Evolutionary conservation across 768 basidiomycete genomes (phyloP).

Genomic region (Aureoboletus auriporus): DNA sequence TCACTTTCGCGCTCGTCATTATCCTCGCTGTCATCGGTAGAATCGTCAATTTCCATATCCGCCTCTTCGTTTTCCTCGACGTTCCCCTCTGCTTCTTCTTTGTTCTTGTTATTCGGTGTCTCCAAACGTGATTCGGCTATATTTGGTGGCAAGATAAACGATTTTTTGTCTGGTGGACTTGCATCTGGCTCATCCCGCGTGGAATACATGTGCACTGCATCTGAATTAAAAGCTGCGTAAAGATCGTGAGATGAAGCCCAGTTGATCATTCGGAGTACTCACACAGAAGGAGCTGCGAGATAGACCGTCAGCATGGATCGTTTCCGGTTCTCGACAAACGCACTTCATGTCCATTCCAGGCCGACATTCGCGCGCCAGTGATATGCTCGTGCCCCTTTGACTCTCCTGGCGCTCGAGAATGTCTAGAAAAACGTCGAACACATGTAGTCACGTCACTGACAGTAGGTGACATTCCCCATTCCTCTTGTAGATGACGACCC

Average conservation of each 20-base stretch:
- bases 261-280: slow-evolving; percentile 23
- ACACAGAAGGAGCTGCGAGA: slow-evolving; percentile 59
- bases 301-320: slow-evolving; percentile 8
- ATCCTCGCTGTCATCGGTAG: slow-evolving; percentile 27
- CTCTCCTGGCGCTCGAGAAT: slow-evolving; percentile 32
- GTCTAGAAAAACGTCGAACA: slow-evolving; percentile 73
- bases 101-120: neutral
- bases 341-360: slow-evolving; percentile 73
- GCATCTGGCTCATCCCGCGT: slow-evolving; percentile 56
- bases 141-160: slow-evolving; percentile 29
- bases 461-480: slow-evolving; percentile 63
- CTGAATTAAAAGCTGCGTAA: slow-evolving; percentile 62
- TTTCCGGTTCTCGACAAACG: slow-evolving; percentile 3
- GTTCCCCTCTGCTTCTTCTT: slow-evolving; percentile 2
- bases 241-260: slow-evolving; percentile 1
- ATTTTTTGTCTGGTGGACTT: slow-evolving; percentile 15
- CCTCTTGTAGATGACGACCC: slow-evolving; percentile 53
- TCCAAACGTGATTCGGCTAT: neutral
- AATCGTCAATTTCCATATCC: slow-evolving; percentile 27
- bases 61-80: slow-evolving; percentile 21
- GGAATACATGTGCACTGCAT: slow-evolving; percentile 71
- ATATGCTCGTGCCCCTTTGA: slow-evolving; percentile 52
- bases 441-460: slow-evolving; percentile 63
- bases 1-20: slow-evolving; percentile 28
- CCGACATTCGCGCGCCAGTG: slow-evolving; percentile 71